These are phyloP conservation scores for Abrus pulchellus DNA, from an alignment of 306 rosid genomes.

Conservation along the genomic window DNA sequence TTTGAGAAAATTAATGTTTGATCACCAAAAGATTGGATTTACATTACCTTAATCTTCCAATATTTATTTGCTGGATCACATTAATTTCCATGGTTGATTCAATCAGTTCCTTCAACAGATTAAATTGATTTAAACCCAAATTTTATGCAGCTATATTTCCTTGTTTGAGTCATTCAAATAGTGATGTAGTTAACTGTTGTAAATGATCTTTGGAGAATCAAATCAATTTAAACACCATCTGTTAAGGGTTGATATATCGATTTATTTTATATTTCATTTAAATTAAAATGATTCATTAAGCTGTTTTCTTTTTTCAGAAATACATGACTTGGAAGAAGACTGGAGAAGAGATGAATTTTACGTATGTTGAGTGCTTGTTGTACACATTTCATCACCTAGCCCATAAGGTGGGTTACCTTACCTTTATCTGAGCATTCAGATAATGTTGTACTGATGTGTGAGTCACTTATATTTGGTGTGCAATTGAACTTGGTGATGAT, in stretches of 20 bases:
- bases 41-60: not conserved
- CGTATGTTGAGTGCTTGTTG: constrained; percentile 92
- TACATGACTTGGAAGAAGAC: constrained; percentile 92
- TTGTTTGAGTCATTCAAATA: not conserved
- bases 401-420: constrained; percentile 71
- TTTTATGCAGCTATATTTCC: not conserved
- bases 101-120: not conserved
- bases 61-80: constrained; percentile 29
- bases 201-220: constrained; percentile 13
- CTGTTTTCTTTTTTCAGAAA: constrained; percentile 62
- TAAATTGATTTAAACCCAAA: constrained; percentile 14
- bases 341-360: constrained; percentile 93
- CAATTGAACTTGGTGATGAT: constrained; percentile 38
- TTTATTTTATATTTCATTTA: not conserved
- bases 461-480: constrained; percentile 24
- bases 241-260: not conserved
- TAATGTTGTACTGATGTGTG: constrained; percentile 27
- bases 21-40: constrained; percentile 25
- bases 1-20: not conserved
- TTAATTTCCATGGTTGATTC: constrained; percentile 13
- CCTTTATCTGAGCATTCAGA: constrained; percentile 16
- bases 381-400: constrained; percentile 97
- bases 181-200: constrained; percentile 34
- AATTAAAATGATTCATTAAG: constrained; percentile 21
- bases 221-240: constrained; percentile 7